These are phyloP conservation scores for Acer yangbiense DNA, from an alignment of 345 rosid genomes.

Conservation along the genomic window DNA sequence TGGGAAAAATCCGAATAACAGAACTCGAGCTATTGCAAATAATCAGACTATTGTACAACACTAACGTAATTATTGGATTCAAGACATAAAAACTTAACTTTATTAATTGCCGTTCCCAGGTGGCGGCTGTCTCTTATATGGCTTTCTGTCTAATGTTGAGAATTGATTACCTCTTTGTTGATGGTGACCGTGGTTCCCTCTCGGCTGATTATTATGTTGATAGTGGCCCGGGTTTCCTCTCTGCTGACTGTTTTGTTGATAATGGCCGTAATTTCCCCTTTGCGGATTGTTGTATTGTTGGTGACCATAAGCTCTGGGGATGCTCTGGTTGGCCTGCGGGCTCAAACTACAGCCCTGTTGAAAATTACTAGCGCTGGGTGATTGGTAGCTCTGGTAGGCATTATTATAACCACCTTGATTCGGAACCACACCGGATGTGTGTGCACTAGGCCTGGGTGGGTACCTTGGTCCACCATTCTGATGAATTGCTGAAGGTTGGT, in stretches of 20 bases:
- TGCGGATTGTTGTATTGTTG: constrained; percentile 25
- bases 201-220: constrained; percentile 24
- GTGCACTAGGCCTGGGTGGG: constrained; percentile 22
- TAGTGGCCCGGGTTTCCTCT: constrained; percentile 7
- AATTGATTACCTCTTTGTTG: constrained; percentile 37
- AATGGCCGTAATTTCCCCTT: constrained; percentile 28
- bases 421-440: constrained; percentile 8
- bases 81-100: not conserved
- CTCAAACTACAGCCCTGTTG: constrained; percentile 39
- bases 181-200: constrained; percentile 30
- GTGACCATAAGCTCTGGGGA: constrained; percentile 40
- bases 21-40: not conserved
- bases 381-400: constrained; percentile 36
- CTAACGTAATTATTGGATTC: not conserved
- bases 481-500: constrained; percentile 19
- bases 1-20: not conserved
- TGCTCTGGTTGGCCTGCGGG: constrained; percentile 38
- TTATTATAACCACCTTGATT: constrained; percentile 37
- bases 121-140: constrained; percentile 21
- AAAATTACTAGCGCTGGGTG: constrained; percentile 33
- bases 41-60: constrained; percentile 17
- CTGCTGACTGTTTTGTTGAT: constrained; percentile 15
- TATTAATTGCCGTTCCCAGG: constrained; percentile 22
- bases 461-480: constrained; percentile 37
- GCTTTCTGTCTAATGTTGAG: constrained; percentile 40